Evolutionary conservation across 164 flowering plant genomes (phyloP).

Genomic region (Umbellularia californica): DNA sequence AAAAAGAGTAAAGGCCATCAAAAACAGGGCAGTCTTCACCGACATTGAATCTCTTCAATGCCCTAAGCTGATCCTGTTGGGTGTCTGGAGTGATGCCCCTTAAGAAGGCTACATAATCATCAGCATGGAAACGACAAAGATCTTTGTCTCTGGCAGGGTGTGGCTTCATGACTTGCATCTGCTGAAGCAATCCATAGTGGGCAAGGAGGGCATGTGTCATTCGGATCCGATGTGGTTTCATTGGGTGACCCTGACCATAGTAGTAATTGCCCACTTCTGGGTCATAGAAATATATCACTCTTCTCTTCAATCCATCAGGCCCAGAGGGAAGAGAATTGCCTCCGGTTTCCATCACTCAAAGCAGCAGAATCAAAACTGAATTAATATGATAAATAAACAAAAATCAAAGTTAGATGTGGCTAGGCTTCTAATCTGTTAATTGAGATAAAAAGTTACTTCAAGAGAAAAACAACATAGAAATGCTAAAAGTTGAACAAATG

Average conservation of each 20-base stretch:
- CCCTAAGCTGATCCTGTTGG: slow-evolving; percentile 47
- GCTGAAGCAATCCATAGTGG: slow-evolving; percentile 45
- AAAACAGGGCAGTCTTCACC: slow-evolving; percentile 60
- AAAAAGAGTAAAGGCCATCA: slow-evolving; percentile 55
- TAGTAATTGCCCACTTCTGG: slow-evolving; percentile 61
- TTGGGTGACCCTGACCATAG: slow-evolving; percentile 60
- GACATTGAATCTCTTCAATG: slow-evolving; percentile 49
- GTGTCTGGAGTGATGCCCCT: slow-evolving; percentile 50
- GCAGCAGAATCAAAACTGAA: background rate
- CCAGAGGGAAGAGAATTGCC: slow-evolving; percentile 48
- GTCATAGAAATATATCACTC: slow-evolving; percentile 48
- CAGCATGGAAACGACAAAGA: slow-evolving; percentile 55
- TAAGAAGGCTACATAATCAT: slow-evolving; percentile 49
- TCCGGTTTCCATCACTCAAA: slow-evolving; percentile 28
- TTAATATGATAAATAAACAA: background rate
- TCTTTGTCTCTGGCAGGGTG: slow-evolving; percentile 49
- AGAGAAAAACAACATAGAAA: background rate
- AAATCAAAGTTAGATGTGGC: background rate
- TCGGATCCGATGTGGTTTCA: slow-evolving; percentile 61
- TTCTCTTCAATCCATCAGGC: slow-evolving; percentile 46
- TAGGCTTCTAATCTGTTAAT: background rate
- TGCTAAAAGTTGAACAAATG: no score
- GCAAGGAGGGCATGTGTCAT: slow-evolving; percentile 62
- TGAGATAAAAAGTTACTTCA: background rate
- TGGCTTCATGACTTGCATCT: slow-evolving; percentile 52